phyloP scores from a whole-genome alignment of 768 basidiomycete species.

The Pulveroboletus ravenelii region DNA sequence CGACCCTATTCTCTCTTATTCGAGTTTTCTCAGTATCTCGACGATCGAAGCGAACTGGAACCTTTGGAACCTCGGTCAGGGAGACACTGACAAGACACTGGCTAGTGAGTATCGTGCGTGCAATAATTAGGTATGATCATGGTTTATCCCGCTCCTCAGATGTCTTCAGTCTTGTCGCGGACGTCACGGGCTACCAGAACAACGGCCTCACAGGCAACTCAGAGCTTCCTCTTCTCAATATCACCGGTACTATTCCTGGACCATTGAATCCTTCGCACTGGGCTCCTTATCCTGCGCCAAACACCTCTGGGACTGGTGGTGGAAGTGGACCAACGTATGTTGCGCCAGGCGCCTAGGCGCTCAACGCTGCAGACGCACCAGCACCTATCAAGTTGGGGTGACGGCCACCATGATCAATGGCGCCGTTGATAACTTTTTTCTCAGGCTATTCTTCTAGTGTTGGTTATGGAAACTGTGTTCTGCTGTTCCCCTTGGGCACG shows the following conservation, averaged over 20 bases:
- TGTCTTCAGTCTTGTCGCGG: constrained; percentile 49
- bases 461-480: no score
- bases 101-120: constrained; percentile 10
- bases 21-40: constrained; percentile 30
- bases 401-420: no score
- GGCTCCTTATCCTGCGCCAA: constrained; percentile 43
- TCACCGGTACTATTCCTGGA: constrained; percentile 39
- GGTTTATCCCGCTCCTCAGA: constrained; percentile 28
- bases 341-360: constrained; percentile 15
- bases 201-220: constrained; percentile 29
- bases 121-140: no score
- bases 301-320: constrained; percentile 35
- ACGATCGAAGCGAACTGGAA: constrained; percentile 60
- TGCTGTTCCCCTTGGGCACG: no score
- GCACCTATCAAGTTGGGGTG: no score
- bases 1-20: neutral
- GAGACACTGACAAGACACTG: constrained; percentile 46
- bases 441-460: no score
- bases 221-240: constrained; percentile 35
- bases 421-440: no score
- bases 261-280: constrained; percentile 38
- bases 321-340: constrained; percentile 41
- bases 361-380: no score
- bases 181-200: constrained; percentile 39
- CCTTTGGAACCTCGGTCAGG: constrained; percentile 56